Evolutionary conservation across 2,329 filamentous ascomycete genomes (phyloP), one percentile per base, ranked within the genome.

Genomic region (Aspergillus fumigatiaffinis): DNA sequence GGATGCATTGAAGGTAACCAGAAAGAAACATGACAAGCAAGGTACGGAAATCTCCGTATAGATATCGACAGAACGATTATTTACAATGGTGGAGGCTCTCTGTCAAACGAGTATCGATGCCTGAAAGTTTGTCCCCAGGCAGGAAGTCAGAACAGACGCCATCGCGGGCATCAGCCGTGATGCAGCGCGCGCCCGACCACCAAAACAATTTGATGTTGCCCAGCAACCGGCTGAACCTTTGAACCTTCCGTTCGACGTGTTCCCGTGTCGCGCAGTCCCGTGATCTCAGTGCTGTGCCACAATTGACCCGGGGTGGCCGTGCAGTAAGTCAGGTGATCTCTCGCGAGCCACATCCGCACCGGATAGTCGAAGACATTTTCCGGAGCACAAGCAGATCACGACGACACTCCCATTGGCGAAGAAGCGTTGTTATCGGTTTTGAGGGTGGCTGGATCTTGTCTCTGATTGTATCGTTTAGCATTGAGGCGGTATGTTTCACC

Each of bases 201-300:
- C 59, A 51, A 64, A 66, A 64, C 56, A 65, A 51, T 21, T 9
- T 12, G 0, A 28, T 38, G 72, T 75, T 72, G 69, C 81, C 64
- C 72, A 66, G 82, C 83, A 87, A 87, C 84, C 69, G 67, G 64
- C 20, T 28, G 47, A 21, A 25, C 49, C 57, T 54, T 51, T 55
- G 20, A 47, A 47, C 54, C 38, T 44, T 52, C 55, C 10, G 7
- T 23, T 47, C 4, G 20, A 25, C 71, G 54, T 82, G 83, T 83
- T 80, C 81, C 14, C 35, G 26, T 47, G 44, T 60, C 58, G 59
- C 60, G 59, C 51, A 48, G 38, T 64, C 61, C 53, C 61, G 63
- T 65, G 64, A 63, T 50, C 35, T 47, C 8, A 14, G 6, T 47
- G 10, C 38, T 50, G 42, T 9, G 28, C 35, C 47, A 53, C 59